Conservation (phyloP, 2,329 filamentous ascomycete species). For the Monilinia fructigena region DNA sequence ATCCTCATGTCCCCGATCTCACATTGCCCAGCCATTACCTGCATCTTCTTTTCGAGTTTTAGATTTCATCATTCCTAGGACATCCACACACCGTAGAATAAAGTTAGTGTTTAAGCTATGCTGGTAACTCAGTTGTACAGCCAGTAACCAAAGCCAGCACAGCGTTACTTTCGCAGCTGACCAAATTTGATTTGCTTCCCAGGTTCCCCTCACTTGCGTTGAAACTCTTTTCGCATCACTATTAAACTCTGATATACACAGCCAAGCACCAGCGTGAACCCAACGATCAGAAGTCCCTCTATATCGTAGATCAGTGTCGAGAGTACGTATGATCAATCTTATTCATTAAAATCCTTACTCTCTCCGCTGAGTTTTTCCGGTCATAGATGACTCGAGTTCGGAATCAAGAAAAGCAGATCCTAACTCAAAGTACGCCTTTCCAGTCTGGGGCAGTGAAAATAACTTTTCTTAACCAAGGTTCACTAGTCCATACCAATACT, state of each 20-base stretch:
- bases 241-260: constrained; percentile 1
- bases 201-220: constrained; percentile 9
- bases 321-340: constrained; percentile 4
- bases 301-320: constrained; percentile 11
- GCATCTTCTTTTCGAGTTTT: background rate
- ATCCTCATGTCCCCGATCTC: background rate
- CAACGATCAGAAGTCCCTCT: background rate
- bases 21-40: background rate
- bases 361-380: background rate
- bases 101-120: constrained; percentile 2
- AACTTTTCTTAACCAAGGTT: background rate
- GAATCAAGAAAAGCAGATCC: no score
- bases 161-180: background rate
- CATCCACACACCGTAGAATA: background rate
- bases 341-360: background rate
- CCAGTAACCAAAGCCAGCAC: background rate
- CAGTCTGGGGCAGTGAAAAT: background rate
- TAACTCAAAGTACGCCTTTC: background rate
- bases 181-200: constrained; percentile 4
- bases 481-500: background rate
- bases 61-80: background rate
- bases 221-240: constrained; percentile 13
- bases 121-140: background rate
- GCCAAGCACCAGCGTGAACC: background rate
- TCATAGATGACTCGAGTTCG: background rate